These are phyloP conservation scores for Globisporangium parvum DNA, from an alignment of 352 stramenopile genomes.

Conservation along the genomic window DNA sequence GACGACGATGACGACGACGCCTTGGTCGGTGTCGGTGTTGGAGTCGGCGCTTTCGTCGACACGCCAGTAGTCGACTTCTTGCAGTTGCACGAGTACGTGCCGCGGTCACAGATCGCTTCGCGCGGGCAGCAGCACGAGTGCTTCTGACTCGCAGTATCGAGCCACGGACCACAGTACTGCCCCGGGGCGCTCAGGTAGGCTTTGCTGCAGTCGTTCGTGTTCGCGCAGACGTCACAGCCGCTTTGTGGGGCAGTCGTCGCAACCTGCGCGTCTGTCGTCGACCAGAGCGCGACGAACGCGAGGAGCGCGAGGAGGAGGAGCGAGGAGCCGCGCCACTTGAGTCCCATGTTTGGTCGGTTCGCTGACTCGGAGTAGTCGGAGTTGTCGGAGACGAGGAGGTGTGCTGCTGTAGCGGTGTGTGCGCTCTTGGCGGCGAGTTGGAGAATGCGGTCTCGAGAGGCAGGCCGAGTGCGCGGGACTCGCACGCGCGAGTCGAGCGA, in stretches of 20 bases:
- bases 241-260: constrained; percentile 6
- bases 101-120: constrained; percentile 26
- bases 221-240: constrained; percentile 47
- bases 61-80: constrained; percentile 14
- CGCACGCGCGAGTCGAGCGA: no score
- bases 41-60: constrained; percentile 13
- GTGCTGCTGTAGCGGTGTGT: background rate
- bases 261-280: constrained; percentile 3
- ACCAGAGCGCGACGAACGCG: constrained; percentile 9
- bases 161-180: constrained; percentile 49
- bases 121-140: constrained; percentile 48
- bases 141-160: constrained; percentile 28
- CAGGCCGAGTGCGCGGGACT: no score
- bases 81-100: constrained; percentile 41
- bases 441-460: background rate
- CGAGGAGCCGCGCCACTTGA: constrained; percentile 4
- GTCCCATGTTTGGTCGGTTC: constrained; percentile 2
- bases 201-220: constrained; percentile 35
- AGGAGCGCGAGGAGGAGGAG: constrained; percentile 10
- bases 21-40: constrained; percentile 26
- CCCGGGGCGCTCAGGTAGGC: constrained; percentile 38
- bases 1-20: constrained; percentile 25
- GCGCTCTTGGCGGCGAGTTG: background rate
- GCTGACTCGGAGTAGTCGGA: no score
- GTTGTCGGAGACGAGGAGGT: background rate